phyloP scores from a whole-genome alignment of 2,329 filamentous ascomycete genomes.

The Cephalotrichum gorgonifer region DNA sequence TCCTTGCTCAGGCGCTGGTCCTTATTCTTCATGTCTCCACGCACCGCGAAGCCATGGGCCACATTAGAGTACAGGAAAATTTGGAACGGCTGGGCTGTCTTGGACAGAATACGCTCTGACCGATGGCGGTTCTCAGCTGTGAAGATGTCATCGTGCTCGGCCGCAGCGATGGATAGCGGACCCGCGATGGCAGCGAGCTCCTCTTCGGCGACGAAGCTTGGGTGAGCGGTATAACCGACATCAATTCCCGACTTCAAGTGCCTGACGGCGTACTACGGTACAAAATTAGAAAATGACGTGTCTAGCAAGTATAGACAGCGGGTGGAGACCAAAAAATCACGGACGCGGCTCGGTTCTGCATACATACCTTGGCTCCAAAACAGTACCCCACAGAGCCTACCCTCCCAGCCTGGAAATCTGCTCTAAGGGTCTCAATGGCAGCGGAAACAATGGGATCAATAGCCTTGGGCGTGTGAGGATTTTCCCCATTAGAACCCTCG shows the following conservation, averaged over 20 bases:
- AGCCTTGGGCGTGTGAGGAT: conserved; percentile 22
- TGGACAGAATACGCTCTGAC: conserved; percentile 51
- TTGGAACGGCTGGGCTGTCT: conserved; percentile 55
- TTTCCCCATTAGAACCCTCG: conserved; percentile 34
- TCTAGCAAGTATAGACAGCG: too few species aligned
- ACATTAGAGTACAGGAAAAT: conserved; percentile 66
- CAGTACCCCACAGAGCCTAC: conserved; percentile 63
- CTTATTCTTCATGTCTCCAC: conserved; percentile 50
- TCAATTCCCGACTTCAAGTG: conserved; percentile 55
- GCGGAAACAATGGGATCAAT: conserved; percentile 18
- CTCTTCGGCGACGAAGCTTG: conserved; percentile 59
- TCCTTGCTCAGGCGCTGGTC: conserved; percentile 63
- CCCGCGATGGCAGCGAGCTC: conserved; percentile 56
- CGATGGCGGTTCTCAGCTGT: conserved; percentile 51
- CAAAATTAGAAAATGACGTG: too few species aligned
- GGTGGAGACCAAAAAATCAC: background rate
- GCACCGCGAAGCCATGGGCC: conserved; percentile 65
- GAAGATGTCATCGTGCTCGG: conserved; percentile 56
- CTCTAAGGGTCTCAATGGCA: conserved; percentile 44
- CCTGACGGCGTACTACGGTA: conserved; percentile 63
- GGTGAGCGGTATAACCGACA: conserved; percentile 66
- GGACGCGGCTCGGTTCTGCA: background rate
- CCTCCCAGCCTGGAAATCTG: conserved; percentile 42
- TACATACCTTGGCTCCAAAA: conserved; percentile 57
- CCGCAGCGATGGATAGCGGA: conserved; percentile 57